Evolutionary conservation across 2,329 filamentous ascomycete species (phyloP), one percentile per base, ranked within the genome.

Genomic region (Diaporthe citriasiana): DNA sequence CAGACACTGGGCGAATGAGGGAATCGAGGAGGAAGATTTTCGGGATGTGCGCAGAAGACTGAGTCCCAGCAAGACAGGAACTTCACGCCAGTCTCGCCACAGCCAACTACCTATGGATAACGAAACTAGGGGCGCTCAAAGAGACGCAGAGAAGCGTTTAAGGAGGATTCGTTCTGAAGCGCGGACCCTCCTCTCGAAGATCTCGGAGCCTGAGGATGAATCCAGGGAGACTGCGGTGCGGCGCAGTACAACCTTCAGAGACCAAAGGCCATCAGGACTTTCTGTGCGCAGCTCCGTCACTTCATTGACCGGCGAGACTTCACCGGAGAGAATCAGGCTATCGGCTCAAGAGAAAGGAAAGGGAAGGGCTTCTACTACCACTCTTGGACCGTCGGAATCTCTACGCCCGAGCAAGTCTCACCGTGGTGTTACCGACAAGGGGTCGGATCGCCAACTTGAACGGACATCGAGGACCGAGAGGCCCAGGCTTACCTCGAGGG

Each of bases 161-260:
- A 51, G 56, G 6, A 74, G 38, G 33, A 69, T 47, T 19, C 60
- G 70, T 10, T 71, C 70, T n/a, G 56, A 71, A 8, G 70, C 70
- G 12, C 56, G 50, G 5, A 42, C 63, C 4, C 45, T 40, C 19
- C 30, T 60, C 4, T 50, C 69, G 38, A 60, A 27, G 25, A 71
- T 60, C 56, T 53, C 57, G 0, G 56, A 42, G 57, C 56, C 45
- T 9, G 50, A 55, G 22, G 70, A 71, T 8, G 33, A 53, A n/a
- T 19, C 47, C 27, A 66, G 47, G 50, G 50, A 71, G 66, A 17
- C 57, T 5, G 50, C 35, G 27, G 4, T 38, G 30, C 33, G 63
- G 13, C 63, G 15, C n/a, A 22, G 47, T 3, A 22, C 1, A 22
- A 53, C 47, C 10, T 25, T 25, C 47, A 51, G 30, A 27, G 47